Percentiles rank a stretch among this genome's conserved stretches.
These are phyloP conservation scores for Dorcoceras hygrometricum DNA, from an alignment of 257 asterid species.

Conservation along the genomic window DNA sequence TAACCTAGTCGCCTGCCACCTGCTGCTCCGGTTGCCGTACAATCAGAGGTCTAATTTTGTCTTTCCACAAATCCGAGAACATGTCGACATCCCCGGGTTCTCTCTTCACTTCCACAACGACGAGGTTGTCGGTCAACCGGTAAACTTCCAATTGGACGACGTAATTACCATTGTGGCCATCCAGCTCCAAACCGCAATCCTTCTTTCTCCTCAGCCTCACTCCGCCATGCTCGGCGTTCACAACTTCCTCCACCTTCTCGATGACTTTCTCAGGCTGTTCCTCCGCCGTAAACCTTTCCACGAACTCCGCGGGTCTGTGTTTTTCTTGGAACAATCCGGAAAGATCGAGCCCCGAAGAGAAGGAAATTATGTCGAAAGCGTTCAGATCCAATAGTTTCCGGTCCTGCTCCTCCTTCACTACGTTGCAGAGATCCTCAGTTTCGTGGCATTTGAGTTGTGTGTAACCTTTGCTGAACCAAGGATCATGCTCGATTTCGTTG, in stretches of 20 bases:
- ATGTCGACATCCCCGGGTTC: constrained; percentile 46
- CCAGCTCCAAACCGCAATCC: constrained; percentile 55
- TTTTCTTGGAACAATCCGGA: constrained; percentile 53
- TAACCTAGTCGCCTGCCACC: constrained; percentile 20
- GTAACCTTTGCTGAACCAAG: constrained; percentile 78
- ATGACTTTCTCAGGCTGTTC: constrained; percentile 52
- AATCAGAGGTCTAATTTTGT: constrained; percentile 50
- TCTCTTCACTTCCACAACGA: constrained; percentile 58
- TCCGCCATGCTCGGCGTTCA: constrained; percentile 39
- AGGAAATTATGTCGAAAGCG: constrained; percentile 79
- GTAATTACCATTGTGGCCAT: constrained; percentile 62
- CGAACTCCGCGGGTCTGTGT: constrained; percentile 33
- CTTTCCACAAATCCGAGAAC: constrained; percentile 45
- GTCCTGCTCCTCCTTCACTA: constrained; percentile 42
- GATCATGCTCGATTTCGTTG: constrained; percentile 62
- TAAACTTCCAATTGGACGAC: constrained; percentile 40
- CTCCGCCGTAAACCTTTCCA: constrained; percentile 51
- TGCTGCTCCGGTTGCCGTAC: constrained; percentile 25
- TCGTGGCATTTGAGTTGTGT: constrained; percentile 18
- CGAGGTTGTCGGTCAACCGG: constrained; percentile 50
- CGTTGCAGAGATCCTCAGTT: constrained; percentile 16
- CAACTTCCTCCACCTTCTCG: constrained; percentile 50
- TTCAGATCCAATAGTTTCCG: constrained; percentile 35
- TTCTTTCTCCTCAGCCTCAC: constrained; percentile 37
- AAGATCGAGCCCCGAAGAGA: constrained; percentile 71